Conservation (phyloP, 768 basidiomycete species). For the Phanerodontia chrysosporium region DNA sequence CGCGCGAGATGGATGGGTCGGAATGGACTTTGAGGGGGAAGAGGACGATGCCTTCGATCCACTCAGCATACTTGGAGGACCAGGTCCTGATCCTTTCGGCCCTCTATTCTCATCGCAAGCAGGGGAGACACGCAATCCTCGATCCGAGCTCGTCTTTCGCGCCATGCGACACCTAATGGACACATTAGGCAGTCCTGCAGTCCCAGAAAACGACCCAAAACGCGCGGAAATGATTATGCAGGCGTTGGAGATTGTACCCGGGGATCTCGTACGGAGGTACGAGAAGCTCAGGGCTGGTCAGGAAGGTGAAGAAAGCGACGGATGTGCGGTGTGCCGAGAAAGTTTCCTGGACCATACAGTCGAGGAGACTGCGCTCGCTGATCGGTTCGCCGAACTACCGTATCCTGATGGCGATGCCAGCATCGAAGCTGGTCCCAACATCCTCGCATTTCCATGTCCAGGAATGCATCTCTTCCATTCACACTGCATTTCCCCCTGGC, state of each 20-base stretch:
- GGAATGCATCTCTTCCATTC: slow-evolving; percentile 69
- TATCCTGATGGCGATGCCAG: slow-evolving; percentile 8
- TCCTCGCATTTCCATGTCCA: slow-evolving; percentile 72
- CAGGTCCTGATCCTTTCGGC: background rate
- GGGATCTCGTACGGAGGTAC: slow-evolving; percentile 46
- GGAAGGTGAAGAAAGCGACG: slow-evolving; percentile 40
- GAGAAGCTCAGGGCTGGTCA: slow-evolving; percentile 19
- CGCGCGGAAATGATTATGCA: slow-evolving; percentile 60
- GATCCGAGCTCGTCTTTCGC: background rate
- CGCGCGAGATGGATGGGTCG: background rate
- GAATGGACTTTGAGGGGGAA: background rate
- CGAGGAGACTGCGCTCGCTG: background rate
- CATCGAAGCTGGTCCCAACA: slow-evolving; percentile 25
- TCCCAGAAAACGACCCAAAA: slow-evolving; percentile 47
- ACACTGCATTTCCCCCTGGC: slow-evolving; percentile 76
- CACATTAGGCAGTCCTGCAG: background rate
- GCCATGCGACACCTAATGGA: background rate
- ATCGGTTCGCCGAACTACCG: slow-evolving; percentile 14
- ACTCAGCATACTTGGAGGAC: background rate
- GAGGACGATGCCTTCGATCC: background rate
- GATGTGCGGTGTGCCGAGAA: slow-evolving; percentile 79
- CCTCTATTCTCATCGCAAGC: background rate
- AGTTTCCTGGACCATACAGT: slow-evolving; percentile 46
- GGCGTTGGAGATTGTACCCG: slow-evolving; percentile 60
- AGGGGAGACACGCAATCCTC: background rate